Evolutionary conservation across 2,329 filamentous ascomycete species (phyloP), one percentile per base, ranked within the genome.

Genomic region (Claviceps sp.): DNA sequence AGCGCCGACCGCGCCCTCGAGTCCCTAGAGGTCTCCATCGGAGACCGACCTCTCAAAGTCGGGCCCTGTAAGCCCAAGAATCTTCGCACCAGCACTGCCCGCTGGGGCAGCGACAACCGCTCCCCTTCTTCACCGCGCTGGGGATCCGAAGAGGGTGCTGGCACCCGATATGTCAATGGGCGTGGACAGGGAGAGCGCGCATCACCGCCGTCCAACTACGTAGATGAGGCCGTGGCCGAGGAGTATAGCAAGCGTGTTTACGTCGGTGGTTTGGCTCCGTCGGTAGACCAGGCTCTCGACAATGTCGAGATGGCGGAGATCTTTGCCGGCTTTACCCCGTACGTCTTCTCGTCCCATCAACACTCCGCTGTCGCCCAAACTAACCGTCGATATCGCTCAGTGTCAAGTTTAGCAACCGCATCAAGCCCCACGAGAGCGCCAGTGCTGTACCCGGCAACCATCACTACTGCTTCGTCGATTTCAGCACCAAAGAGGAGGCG

Each of bases 381-480:
- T 44, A 26, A 22, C 4, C 9, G 30, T 34, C 30, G 11, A 24
- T 26, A 6, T 6, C 2, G 26, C 22, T 14, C 30, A 64, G 62
- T 7, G 54, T 54, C 13, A 54, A 47, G 6, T 69, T 76, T 47
- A 69, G 73, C 57, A 76, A 76, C 57, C 67, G 73, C 18, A 84
- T 77, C 70, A 82, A 73, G 47, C 79, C 74, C 55, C 81, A 72
- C 61, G 79, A 69, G 60, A 78, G 65, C 60, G 82, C 72, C 53
- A 69, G 67, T 26, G 63, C 68, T n/a, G 69, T 70, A 42, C 67
- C 71, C 0, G 78, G 77, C 34, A 74, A 78, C 56, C 73, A 80
- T 60, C 76, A 84, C 65, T 84, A 80, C 63, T 78, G 79, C 58
- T 85, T 84, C 54, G 77, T 85, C n/a, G 80, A 85, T 58, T 74